Evolutionary conservation across 129 eudicot species (phyloP).

Genomic region (Lactuca sativa): DNA sequence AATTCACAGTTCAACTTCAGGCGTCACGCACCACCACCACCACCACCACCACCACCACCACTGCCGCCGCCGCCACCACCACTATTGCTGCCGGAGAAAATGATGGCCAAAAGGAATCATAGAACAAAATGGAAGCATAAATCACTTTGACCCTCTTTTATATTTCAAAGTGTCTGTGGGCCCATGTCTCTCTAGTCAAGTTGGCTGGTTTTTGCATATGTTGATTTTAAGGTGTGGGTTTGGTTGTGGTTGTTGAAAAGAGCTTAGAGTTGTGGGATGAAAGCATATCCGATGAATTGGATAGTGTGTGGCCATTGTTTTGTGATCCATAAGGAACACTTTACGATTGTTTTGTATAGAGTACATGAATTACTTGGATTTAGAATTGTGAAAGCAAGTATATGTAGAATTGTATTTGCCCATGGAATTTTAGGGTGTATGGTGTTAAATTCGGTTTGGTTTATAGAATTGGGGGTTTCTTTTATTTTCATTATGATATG

Average conservation of each 20-base stretch:
- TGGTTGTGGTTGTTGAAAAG: conserved; percentile 21
- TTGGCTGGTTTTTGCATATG: conserved; percentile 32
- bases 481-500: background rate
- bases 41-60: conserved; percentile 1
- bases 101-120: conserved; percentile 43
- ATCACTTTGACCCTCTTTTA: conserved; percentile 21
- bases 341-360: conserved; percentile 44
- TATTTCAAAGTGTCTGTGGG: conserved; percentile 23
- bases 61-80: conserved; percentile 7
- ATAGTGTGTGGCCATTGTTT: conserved; percentile 28
- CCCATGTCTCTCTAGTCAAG: conserved; percentile 21
- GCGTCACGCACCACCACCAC: conserved; percentile 49
- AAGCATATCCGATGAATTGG: conserved; percentile 9
- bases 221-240: conserved; percentile 13
- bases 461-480: background rate
- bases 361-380: conserved; percentile 17
- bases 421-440: conserved; percentile 22
- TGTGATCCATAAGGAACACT: conserved; percentile 47
- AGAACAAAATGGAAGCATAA: conserved; percentile 15
- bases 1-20: conserved; percentile 50
- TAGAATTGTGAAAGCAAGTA: conserved; percentile 19
- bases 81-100: conserved; percentile 31
- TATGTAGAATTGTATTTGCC: conserved; percentile 18
- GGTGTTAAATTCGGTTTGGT: background rate
- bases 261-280: background rate